These are phyloP conservation scores for Cystobasidium sp. DNA, from an alignment of 1,284 basidiomycete species.

Conservation along the genomic window DNA sequence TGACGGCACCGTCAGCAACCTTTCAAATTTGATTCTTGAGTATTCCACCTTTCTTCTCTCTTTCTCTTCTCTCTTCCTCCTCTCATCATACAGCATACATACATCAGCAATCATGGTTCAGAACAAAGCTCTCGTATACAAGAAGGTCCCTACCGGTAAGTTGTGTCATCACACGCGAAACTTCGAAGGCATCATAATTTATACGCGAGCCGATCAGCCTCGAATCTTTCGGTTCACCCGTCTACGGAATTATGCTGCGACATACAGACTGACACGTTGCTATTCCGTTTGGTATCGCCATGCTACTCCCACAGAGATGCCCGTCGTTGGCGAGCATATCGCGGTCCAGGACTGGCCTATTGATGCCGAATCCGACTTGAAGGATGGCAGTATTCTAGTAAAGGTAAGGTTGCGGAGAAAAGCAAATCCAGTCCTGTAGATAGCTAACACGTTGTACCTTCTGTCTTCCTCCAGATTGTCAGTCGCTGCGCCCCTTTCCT, in stretches of 20 bases:
- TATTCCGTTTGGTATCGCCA: not conserved
- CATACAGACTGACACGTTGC: no score
- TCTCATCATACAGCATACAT: not conserved
- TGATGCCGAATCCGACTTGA: conserved; percentile 62
- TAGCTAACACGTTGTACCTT: no score
- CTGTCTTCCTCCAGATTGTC: conserved; percentile 9
- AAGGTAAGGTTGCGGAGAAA: conserved; percentile 59
- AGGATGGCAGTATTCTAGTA: conserved; percentile 64
- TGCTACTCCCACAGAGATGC: conserved; percentile 13
- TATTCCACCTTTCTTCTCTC: not conserved
- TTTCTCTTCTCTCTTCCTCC: not conserved
- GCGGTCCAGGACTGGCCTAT: conserved; percentile 62
- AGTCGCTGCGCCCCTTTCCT: not conserved
- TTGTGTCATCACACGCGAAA: not conserved
- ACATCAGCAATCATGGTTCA: conserved; percentile 43
- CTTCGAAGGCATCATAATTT: no score
- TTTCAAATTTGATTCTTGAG: not conserved
- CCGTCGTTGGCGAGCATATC: conserved; percentile 51
- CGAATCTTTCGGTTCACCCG: no score
- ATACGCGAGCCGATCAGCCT: no score
- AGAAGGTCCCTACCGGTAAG: conserved; percentile 53
- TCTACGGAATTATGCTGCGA: no score
- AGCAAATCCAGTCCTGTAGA: conserved; percentile 45
- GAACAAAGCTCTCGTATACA: conserved; percentile 56
- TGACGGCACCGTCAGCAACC: not conserved